phyloP scores from a whole-genome alignment of 768 basidiomycete species.

The Amanita subjunquillea region DNA sequence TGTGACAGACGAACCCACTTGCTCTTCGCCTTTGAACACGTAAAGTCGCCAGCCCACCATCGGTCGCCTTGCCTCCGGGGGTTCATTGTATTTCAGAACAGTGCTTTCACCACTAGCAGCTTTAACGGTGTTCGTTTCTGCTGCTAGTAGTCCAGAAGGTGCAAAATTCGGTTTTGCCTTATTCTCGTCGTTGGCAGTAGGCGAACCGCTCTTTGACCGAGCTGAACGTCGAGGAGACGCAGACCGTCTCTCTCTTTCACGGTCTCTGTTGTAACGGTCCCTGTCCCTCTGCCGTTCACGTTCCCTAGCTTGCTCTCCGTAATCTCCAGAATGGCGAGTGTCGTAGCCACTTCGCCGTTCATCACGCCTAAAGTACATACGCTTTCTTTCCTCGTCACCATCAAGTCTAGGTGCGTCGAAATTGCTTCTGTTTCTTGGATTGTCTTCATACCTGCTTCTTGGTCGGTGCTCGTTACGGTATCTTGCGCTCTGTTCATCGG shows the following conservation, averaged over 20 bases:
- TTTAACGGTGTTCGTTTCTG: slow-evolving; percentile 88
- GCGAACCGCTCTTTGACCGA: slow-evolving; percentile 26
- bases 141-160: slow-evolving; percentile 84
- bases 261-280: slow-evolving; percentile 10
- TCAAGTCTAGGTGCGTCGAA: neutral
- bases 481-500: neutral
- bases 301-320: slow-evolving; percentile 10
- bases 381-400: neutral
- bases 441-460: neutral
- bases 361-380: neutral
- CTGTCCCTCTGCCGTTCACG: slow-evolving; percentile 10
- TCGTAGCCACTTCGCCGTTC: slow-evolving; percentile 1
- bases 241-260: slow-evolving; percentile 29
- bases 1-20: slow-evolving; percentile 58
- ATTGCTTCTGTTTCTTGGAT: neutral
- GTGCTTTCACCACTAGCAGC: slow-evolving; percentile 66
- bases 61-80: slow-evolving; percentile 94
- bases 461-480: neutral
- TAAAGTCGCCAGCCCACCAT: slow-evolving; percentile 86
- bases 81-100: slow-evolving; percentile 95
- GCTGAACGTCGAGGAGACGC: slow-evolving; percentile 31
- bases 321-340: neutral
- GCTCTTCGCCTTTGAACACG: slow-evolving; percentile 93
- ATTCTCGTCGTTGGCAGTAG: slow-evolving; percentile 28
- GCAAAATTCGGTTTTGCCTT: slow-evolving; percentile 86